These are phyloP conservation scores for Mycena kentingensis DNA, from an alignment of 768 basidiomycete genomes.

Conservation along the genomic window DNA sequence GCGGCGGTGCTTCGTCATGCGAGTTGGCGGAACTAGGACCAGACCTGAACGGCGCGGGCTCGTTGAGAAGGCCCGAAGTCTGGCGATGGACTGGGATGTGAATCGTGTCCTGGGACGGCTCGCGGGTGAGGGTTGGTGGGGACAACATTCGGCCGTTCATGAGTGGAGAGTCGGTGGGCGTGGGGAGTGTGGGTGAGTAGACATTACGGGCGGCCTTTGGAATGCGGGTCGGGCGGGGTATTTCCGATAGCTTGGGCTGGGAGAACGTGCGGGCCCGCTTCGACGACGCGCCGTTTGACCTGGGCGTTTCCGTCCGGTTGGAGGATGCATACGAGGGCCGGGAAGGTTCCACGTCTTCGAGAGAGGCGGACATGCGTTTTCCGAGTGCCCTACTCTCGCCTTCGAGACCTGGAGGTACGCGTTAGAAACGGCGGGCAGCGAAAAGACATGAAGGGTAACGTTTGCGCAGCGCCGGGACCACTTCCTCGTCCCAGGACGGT, in stretches of 20 bases:
- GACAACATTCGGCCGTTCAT: conserved; percentile 32
- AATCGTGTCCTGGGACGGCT: conserved; percentile 27
- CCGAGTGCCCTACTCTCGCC: conserved; percentile 77
- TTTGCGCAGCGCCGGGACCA: conserved; percentile 59
- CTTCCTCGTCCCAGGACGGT: conserved; percentile 54
- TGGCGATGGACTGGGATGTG: conserved; percentile 38
- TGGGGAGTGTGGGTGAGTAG: conserved; percentile 21
- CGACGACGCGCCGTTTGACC: conserved; percentile 35
- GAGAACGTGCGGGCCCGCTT: conserved; percentile 68
- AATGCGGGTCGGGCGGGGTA: conserved; percentile 50
- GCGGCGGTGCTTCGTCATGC: conserved; percentile 43
- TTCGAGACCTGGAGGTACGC: conserved; percentile 63
- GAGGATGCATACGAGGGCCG: conserved; percentile 30
- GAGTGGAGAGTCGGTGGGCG: conserved; percentile 31
- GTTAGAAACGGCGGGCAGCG: conserved; percentile 12
- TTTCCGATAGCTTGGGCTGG: conserved; percentile 54
- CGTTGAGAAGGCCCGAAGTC: conserved; percentile 57
- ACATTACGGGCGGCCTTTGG: conserved; percentile 44
- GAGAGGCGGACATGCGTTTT: conserved; percentile 66
- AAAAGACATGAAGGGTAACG: conserved; percentile 33
- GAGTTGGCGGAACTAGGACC: conserved; percentile 47
- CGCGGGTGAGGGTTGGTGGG: conserved; percentile 8
- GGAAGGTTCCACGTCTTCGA: conserved; percentile 50
- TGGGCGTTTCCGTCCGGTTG: conserved; percentile 34
- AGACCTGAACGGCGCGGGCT: conserved; percentile 61